Percentiles rank a stretch among this genome's conserved stretches.
phyloP scores from a whole-genome alignment of 139 green algal species.

The Picochlorum sp. region DNA sequence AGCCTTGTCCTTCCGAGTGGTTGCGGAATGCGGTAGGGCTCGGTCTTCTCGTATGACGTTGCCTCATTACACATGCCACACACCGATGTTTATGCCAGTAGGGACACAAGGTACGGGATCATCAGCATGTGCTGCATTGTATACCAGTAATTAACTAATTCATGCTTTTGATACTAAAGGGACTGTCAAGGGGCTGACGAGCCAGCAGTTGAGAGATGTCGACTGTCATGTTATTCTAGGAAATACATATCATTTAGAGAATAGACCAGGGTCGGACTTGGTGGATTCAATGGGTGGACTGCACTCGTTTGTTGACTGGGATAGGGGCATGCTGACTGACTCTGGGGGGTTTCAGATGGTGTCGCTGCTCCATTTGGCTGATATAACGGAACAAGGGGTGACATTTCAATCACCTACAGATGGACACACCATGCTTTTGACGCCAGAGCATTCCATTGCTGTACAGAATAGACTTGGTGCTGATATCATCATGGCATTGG shows the following conservation, averaged over 20 bases:
- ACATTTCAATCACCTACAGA: conserved; percentile 75
- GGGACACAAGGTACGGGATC: conserved; percentile 76
- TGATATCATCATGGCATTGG: conserved; percentile 95
- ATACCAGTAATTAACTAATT: no score
- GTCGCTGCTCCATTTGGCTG: conserved; percentile 76
- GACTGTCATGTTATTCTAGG: conserved; percentile 86
- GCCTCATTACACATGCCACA: conserved; percentile 74
- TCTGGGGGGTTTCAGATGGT: conserved; percentile 80
- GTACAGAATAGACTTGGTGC: conserved; percentile 83
- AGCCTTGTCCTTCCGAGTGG: conserved; percentile 49
- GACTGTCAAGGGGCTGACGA: conserved; percentile 80
- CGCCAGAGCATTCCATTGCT: conserved; percentile 84
- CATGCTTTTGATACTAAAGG: background rate
- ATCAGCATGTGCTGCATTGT: background rate
- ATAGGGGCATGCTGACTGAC: conserved; percentile 67
- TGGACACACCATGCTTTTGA: conserved; percentile 85
- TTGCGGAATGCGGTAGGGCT: conserved; percentile 61
- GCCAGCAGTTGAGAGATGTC: conserved; percentile 61
- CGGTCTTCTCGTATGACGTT: conserved; percentile 67
- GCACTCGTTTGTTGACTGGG: conserved; percentile 88
- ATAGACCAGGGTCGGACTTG: conserved; percentile 59
- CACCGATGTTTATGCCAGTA: conserved; percentile 99
- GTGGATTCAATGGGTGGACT: conserved; percentile 74
- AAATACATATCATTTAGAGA: conserved; percentile 84
- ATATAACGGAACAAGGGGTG: conserved; percentile 90